Evolutionary conservation across 2,329 filamentous ascomycete species (phyloP).

Genomic region (Aspergillus ruber): DNA sequence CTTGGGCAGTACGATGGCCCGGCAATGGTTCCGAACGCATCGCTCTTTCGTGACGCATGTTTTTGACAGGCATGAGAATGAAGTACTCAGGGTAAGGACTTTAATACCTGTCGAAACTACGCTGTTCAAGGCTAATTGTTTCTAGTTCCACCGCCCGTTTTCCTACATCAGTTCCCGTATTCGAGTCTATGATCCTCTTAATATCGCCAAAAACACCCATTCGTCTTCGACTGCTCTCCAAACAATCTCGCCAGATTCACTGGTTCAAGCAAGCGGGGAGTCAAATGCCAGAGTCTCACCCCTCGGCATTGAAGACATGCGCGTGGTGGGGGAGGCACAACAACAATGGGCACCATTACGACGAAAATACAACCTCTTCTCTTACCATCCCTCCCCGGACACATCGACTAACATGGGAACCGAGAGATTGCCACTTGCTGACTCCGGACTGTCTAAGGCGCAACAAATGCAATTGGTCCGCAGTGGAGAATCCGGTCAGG

Average conservation of each 20-base stretch:
- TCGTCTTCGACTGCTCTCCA: slow-evolving; percentile 40
- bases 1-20: slow-evolving; percentile 48
- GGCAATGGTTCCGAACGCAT: slow-evolving; percentile 58
- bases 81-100: slow-evolving; percentile 47
- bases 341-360: slow-evolving; percentile 58
- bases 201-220: slow-evolving; percentile 24
- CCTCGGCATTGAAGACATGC: slow-evolving; percentile 52
- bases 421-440: slow-evolving; percentile 36
- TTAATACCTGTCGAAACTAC: not conserved
- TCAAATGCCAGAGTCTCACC: slow-evolving; percentile 48
- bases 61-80: slow-evolving; percentile 55
- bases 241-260: slow-evolving; percentile 36
- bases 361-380: slow-evolving; percentile 60
- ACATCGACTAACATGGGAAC: slow-evolving; percentile 30
- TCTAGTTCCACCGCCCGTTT: slow-evolving; percentile 56
- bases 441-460: slow-evolving; percentile 43
- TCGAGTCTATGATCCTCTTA: slow-evolving; percentile 49
- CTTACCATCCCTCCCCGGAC: slow-evolving; percentile 44
- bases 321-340: slow-evolving; percentile 57
- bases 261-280: slow-evolving; percentile 32
- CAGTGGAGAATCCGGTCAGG: slow-evolving; percentile 15
- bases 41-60: slow-evolving; percentile 60
- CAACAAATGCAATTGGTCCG: slow-evolving; percentile 41
- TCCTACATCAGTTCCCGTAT: slow-evolving; percentile 58
- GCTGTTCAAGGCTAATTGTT: not conserved